Base-by-base conservation (phyloP, 1,284 basidiomycete species). In the Mycosarcoma maydis region DNA sequence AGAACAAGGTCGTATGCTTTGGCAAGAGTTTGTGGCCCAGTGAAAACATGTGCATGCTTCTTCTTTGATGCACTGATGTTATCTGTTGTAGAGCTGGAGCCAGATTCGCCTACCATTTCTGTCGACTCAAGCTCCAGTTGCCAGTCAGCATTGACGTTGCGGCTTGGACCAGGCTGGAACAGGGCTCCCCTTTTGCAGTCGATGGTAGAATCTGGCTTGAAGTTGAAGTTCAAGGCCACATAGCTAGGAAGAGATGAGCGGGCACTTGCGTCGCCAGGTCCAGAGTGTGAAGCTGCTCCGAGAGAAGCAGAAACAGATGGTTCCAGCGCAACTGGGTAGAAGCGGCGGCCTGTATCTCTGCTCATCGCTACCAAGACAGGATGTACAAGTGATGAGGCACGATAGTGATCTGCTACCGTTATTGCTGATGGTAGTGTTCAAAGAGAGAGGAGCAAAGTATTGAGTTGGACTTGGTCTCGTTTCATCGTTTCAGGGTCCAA, bases 211-310 rank as follows among this genome's bases (percentile, higher is more conserved):
- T 70, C 61, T 2, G 67, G 67, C 53, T 70, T 70, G 54, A 70
- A 70, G 53, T 70, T 70, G 53, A 65, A 70, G 46, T 55, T 60
- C 17, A 70, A 36, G 1, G 67, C 52, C 9, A 65, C 55, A 38
- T 57, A 55, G 39, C 30, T 44, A 4, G 61, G 53, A 19, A 53
- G 51, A 17, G 43, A n/a, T 23, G 39, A 24, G 29, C 34, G 20
- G n/a, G 10, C 13, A 13, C 10, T 24, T 24, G 23, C 30, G 22
- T 41, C 32, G 54, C 47, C 27, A 20, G 14, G n/a, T 10, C 7
- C 33, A 11, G 33, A 10, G 13, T 64, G 38, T 3, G 53, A 44
- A 2, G 16, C 32, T 8, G 48, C 33, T 29, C 41, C 17, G 14
- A 62, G 41, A 4, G 62, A 42, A 1, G 41, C 54, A 9, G 50